A percentile compares a stretch with the other conserved stretches of the same genome.
These are phyloP conservation scores for Aspergillus panamensis DNA, from an alignment of 495 filamentous ascomycete species.

Conservation along the genomic window DNA sequence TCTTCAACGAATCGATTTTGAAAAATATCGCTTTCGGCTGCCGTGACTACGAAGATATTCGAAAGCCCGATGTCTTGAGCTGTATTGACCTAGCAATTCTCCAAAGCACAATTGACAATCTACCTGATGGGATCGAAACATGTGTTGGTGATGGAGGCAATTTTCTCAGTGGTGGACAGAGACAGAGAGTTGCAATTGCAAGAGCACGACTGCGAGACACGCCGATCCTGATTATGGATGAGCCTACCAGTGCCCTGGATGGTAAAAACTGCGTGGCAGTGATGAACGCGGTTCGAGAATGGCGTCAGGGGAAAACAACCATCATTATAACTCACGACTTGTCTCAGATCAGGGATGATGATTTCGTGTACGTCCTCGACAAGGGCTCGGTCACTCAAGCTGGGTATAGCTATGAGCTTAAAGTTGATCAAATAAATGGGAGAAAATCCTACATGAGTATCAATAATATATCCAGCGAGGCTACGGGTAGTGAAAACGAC, in stretches of 20 bases:
- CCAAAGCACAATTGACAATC: constrained; percentile 60
- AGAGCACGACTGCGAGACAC: constrained; percentile 75
- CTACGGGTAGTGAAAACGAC: background rate
- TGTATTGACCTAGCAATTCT: constrained; percentile 63
- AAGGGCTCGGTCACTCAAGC: constrained; percentile 64
- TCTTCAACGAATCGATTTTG: constrained; percentile 82
- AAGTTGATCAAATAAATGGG: constrained; percentile 21
- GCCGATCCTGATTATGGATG: constrained; percentile 77
- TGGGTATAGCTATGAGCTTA: constrained; percentile 54
- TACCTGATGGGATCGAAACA: constrained; percentile 75
- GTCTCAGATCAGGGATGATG: constrained; percentile 66
- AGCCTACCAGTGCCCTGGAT: constrained; percentile 80
- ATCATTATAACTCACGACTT: constrained; percentile 91
- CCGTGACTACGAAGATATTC: constrained; percentile 44
- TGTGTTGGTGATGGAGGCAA: constrained; percentile 65
- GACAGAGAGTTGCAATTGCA: constrained; percentile 73
- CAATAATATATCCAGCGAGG: background rate
- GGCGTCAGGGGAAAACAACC: constrained; percentile 68
- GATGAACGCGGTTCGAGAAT: constrained; percentile 68
- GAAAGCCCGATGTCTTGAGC: constrained; percentile 51
- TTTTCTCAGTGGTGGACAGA: constrained; percentile 81
- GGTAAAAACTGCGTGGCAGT: constrained; percentile 64
- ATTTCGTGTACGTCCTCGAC: constrained; percentile 81
- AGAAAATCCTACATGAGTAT: constrained; percentile 2
- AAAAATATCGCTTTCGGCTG: constrained; percentile 79